Conservation (phyloP, 768 basidiomycete genomes). For the Phallus indusiatus region DNA sequence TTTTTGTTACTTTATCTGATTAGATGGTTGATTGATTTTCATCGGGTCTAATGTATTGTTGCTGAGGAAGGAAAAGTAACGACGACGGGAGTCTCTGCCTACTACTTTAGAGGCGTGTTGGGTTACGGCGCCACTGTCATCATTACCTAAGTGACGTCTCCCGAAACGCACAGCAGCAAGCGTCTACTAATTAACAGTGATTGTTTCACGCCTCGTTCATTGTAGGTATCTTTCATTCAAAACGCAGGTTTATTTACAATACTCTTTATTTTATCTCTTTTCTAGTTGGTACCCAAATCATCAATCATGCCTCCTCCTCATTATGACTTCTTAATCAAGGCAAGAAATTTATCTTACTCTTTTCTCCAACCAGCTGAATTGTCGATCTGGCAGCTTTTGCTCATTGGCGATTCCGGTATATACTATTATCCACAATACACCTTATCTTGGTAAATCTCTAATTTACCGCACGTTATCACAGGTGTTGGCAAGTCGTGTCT, state of each 20-base stretch:
- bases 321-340: slow-evolving; percentile 97
- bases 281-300: not conserved
- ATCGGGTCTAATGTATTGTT: slow-evolving; percentile 16
- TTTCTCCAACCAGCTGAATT: slow-evolving; percentile 4
- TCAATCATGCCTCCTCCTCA: slow-evolving; percentile 79
- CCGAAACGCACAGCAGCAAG: too few species aligned
- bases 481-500: slow-evolving; percentile 97
- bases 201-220: too few species aligned
- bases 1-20: slow-evolving; percentile 70
- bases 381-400: slow-evolving; percentile 53
- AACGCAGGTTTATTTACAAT: too few species aligned
- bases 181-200: too few species aligned
- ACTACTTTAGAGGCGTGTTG: too few species aligned
- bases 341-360: slow-evolving; percentile 22
- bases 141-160: too few species aligned
- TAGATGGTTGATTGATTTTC: slow-evolving; percentile 75
- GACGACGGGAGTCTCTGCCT: too few species aligned
- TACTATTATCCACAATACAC: slow-evolving; percentile 9
- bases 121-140: too few species aligned
- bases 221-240: too few species aligned
- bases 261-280: too few species aligned
- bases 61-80: not conserved
- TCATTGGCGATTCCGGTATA: slow-evolving; percentile 94
- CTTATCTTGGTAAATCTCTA: not conserved
- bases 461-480: slow-evolving; percentile 18